phyloP scores from a whole-genome alignment of 352 stramenopile species.

The Phytophthora sansomeana region DNA sequence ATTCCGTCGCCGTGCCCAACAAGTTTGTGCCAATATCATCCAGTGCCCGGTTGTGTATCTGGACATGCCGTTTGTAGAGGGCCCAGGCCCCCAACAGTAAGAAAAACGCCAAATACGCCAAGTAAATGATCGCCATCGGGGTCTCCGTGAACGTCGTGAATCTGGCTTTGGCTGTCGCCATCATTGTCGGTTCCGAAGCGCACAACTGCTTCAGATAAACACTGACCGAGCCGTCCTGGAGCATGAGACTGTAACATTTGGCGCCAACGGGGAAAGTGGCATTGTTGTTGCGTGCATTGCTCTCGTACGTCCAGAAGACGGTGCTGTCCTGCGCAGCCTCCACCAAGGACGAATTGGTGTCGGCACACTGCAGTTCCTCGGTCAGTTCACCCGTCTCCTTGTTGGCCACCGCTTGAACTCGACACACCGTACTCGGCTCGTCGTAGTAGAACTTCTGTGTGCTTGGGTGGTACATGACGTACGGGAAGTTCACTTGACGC shows the following conservation, averaged over 20 bases:
- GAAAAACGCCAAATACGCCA: slow-evolving; percentile 44
- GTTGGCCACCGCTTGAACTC: slow-evolving; percentile 37
- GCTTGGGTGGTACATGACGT: slow-evolving; percentile 39
- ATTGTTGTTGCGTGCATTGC: no score
- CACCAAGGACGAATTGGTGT: slow-evolving; percentile 40
- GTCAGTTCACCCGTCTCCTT: slow-evolving; percentile 28
- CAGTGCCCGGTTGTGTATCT: slow-evolving; percentile 28
- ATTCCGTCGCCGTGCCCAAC: slow-evolving; percentile 20
- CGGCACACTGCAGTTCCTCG: slow-evolving; percentile 43
- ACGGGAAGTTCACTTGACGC: slow-evolving; percentile 51
- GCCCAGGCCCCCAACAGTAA: slow-evolving; percentile 31
- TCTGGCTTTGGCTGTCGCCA: slow-evolving; percentile 4
- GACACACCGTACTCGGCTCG: slow-evolving; percentile 38
- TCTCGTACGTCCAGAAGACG: no score
- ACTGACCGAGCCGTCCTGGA: slow-evolving; percentile 32
- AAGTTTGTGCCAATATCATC: slow-evolving; percentile 39
- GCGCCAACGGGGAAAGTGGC: slow-evolving; percentile 53
- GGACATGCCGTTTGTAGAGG: slow-evolving; percentile 30
- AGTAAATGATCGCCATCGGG: slow-evolving; percentile 37
- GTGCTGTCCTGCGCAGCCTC: slow-evolving; percentile 35
- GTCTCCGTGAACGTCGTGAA: slow-evolving; percentile 40
- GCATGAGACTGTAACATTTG: slow-evolving; percentile 46
- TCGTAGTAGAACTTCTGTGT: slow-evolving; percentile 45
- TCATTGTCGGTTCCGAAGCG: slow-evolving; percentile 19
- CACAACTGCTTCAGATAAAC: slow-evolving; percentile 25